These are phyloP conservation scores for Excoecaria cochinchinensis DNA, from an alignment of 345 rosid species.

Conservation along the genomic window DNA sequence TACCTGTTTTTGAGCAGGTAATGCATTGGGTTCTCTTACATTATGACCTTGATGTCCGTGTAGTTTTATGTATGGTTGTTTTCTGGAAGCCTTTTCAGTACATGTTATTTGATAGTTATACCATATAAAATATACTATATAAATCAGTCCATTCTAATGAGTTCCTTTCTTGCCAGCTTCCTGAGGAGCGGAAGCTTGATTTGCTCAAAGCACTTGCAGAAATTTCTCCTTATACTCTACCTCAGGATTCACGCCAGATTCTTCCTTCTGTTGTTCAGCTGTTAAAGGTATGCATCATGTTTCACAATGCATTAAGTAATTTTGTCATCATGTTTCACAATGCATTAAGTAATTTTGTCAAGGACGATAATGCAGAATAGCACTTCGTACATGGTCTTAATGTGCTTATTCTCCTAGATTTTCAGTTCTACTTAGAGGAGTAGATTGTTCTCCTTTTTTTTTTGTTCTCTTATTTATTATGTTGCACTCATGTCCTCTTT, in stretches of 20 bases:
- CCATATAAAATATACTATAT: background rate
- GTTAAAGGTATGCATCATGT: conserved; percentile 57
- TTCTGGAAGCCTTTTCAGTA: background rate
- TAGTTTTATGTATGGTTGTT: background rate
- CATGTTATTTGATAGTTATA: background rate
- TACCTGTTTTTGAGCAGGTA: conserved; percentile 95
- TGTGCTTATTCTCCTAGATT: background rate
- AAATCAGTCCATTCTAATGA: background rate
- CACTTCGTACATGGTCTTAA: background rate
- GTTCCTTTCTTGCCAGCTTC: conserved; percentile 56
- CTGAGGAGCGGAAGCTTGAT: conserved; percentile 94
- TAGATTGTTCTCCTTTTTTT: background rate
- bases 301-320: background rate
- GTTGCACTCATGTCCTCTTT: background rate
- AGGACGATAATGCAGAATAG: background rate
- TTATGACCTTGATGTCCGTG: background rate
- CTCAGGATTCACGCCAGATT: conserved; percentile 92
- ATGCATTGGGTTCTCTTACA: background rate
- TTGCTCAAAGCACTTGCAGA: conserved; percentile 94
- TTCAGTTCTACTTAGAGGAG: background rate
- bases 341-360: background rate
- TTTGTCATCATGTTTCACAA: background rate
- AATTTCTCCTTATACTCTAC: conserved; percentile 77
- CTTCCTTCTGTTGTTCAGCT: conserved; percentile 89
- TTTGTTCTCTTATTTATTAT: background rate